Evolutionary conservation across 306 rosid species (phyloP).

Genomic region (Amphicarpaea edgeworthii): DNA sequence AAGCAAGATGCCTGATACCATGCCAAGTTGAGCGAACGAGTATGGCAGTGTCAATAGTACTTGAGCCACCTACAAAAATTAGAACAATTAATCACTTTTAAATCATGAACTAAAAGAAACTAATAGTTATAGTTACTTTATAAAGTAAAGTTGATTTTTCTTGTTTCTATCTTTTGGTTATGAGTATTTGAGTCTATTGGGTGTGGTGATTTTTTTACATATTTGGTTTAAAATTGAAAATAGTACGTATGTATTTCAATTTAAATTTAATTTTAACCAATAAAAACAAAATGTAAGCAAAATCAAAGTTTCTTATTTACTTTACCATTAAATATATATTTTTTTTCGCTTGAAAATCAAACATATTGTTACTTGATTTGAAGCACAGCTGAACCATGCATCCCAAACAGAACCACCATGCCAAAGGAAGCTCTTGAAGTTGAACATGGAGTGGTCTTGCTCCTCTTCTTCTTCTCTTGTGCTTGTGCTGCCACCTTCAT

Average conservation of each 20-base stretch:
- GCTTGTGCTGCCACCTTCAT: conserved; percentile 41
- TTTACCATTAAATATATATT: no score
- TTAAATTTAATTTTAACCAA: no score
- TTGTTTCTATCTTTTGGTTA: background rate
- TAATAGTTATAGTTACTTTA: background rate
- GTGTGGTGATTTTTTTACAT: background rate
- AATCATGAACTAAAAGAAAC: background rate
- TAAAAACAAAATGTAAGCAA: no score
- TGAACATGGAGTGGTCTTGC: conserved; percentile 56
- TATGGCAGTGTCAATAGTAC: conserved; percentile 91
- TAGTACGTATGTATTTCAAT: no score
- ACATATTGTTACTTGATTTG: conserved; percentile 98
- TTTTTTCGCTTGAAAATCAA: no score
- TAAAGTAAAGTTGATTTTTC: background rate
- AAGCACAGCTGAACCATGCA: conserved; percentile 98
- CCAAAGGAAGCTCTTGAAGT: conserved; percentile 78
- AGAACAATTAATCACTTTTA: background rate
- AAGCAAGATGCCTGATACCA: conserved; percentile 78
- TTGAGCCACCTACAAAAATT: conserved; percentile 77
- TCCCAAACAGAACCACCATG: conserved; percentile 99
- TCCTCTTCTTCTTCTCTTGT: conserved; percentile 49
- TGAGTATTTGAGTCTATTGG: background rate
- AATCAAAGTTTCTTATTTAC: no score
- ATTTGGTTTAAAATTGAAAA: no score
- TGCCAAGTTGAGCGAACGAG: conserved; percentile 92